Evolutionary conservation across 2,329 filamentous ascomycete species (phyloP), one percentile per base, ranked within the genome.

Genomic region (Microascus cirrosus): DNA sequence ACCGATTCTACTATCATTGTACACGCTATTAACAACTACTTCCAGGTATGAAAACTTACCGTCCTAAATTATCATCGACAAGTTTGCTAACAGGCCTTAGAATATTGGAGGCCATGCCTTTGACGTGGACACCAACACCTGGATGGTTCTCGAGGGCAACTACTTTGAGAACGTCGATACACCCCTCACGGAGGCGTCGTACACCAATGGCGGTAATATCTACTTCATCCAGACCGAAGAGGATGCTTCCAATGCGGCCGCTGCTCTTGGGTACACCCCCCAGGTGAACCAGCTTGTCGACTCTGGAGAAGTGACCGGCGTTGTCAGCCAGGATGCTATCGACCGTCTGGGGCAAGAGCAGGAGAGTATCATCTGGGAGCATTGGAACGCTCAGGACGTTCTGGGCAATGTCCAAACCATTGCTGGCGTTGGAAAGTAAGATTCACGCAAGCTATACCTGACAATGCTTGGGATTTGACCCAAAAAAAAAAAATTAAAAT

Each of bases 21-120:
- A 7, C 74, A 74, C 59, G 71, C 70, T 59, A 70, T 71, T 59
- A 74, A 75, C 67, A 74, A 73, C 67, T 71, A 71, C 65, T 77
- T 71, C 36, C 54, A 55, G 51, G 51, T 53, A 53, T 6, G 51
- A 13, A 25, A 11, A 24, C n/a, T 34, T 53, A 5, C 10, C n/a
- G 12, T 2, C 18, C 20, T 2, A 34, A 15, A 20, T 10, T 13
- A n/a, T n/a, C 24, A 15, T 32, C 13, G 51, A 32, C 28, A n/a
- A 11, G 2, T 12, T 6, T n/a, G 7, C 25, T 53, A 51, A 51
- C 24, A 3, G 7, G 48, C n/a, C 5, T 67, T 66, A 67, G 61
- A 64, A 69, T 59, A 73, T 69, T 63, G 65, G 64, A 11, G 73
- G 75, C 56, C 74, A 79, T 65, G 70, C 72, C 25, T 78, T 79